Evolutionary conservation across 2,329 filamentous ascomycete species (phyloP), one percentile per base, ranked within the genome.

Genomic region (Epicoccum nigrum): DNA sequence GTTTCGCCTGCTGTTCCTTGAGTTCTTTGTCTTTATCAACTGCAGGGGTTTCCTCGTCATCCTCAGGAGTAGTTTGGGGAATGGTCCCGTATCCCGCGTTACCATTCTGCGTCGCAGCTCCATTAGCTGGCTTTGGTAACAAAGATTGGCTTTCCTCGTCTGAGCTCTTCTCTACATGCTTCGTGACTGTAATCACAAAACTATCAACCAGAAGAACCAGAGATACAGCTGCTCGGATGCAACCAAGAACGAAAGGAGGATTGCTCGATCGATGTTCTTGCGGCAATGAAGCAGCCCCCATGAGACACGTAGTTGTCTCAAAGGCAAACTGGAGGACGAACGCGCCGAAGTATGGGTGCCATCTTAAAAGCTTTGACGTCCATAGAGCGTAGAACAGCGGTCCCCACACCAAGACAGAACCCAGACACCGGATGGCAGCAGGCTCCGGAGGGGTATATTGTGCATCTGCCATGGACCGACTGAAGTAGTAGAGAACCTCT

Each of bases 121-220:
- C 70, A 45, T 69, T 64, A n/a, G 58, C 59, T 44, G 69, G 70
- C 38, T 79, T 78, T 25, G 77, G 75, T 4, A 88, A 74, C 8
- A 89, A 72, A 2, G 83, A 77, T 56, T 86, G 83, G 6, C 77
- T 76, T 66, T 89, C 86, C 45, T 82, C 77, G 64, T 87, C 84
- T 8, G 60, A 62, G 28, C 71, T 68, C 34, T 67, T 64, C 43
- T 74, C 73, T 8, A 51, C 39, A 43, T 69, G 54, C 37, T 62
- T 67, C 2, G 54, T 58, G 23, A 70, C 40, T 6, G 69, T 50
- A n/a, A 72, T 62, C 4, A 62, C 32, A 25, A 71, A 69, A 13
- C 60, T 62, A 38, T 70, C 62, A 3, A 72, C 25, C 13, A 69
- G 19, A 1, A 72, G 44, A 1, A 64, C 27, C 4, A 73, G 44